Conservation (phyloP, 306 rosid species). For the Glycine latifolia region DNA sequence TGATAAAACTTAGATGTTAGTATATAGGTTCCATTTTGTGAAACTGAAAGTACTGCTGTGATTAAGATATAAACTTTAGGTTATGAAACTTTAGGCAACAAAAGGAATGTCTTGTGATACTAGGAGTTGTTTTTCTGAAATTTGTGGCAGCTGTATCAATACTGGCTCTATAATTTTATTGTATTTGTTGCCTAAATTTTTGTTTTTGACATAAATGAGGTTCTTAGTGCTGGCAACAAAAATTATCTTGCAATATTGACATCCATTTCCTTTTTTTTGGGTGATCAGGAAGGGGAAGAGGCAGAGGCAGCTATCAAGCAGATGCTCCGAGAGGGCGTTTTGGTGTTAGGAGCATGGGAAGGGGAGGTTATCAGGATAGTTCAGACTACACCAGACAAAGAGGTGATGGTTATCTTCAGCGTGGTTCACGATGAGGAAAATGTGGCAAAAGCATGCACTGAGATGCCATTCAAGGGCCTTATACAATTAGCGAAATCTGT, state of each 20-base stretch:
- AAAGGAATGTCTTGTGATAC: background rate
- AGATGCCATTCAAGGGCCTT: conserved; percentile 31
- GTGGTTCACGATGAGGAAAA: conserved; percentile 67
- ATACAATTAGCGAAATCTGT: conserved; percentile 46
- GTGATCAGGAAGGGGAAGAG: conserved; percentile 82
- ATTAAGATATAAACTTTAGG: background rate
- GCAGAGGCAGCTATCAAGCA: conserved; percentile 69
- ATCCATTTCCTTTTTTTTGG: conserved; percentile 1
- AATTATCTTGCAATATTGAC: background rate
- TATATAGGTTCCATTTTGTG: background rate
- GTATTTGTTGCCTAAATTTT: background rate
- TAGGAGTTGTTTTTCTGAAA: background rate
- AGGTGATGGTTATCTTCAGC: conserved; percentile 76
- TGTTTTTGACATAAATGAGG: background rate
- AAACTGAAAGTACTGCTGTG: conserved; percentile 3
- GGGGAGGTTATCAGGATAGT: conserved; percentile 69
- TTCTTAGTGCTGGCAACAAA: background rate
- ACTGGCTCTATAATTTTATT: background rate
- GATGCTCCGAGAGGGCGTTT: conserved; percentile 82
- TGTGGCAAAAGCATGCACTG: conserved; percentile 31
- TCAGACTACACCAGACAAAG: conserved; percentile 67
- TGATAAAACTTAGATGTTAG: background rate
- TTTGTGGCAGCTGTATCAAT: background rate
- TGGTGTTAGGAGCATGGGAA: conserved; percentile 68
- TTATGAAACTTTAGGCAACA: no score